phyloP scores from a whole-genome alignment of 78 protist species.

The Fonticula alba region DNA sequence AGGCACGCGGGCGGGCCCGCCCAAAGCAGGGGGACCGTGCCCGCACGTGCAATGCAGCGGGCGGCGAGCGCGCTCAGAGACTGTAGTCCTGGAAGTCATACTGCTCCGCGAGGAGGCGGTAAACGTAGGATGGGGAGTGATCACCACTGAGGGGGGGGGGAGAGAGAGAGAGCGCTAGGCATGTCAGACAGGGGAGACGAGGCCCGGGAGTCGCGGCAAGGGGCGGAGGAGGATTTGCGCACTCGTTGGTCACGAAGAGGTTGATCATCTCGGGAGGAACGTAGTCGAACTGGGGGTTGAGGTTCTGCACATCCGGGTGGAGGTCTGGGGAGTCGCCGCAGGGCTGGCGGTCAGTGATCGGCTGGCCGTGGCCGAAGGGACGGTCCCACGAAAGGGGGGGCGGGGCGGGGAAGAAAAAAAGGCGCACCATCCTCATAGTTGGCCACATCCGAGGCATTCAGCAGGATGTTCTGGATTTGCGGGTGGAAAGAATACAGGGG shows the following conservation, averaged over 20 bases:
- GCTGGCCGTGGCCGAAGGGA: no score
- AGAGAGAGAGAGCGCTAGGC: neutral
- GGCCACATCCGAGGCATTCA: neutral
- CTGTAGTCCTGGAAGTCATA: slow-evolving; percentile 46
- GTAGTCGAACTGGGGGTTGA: slow-evolving; percentile 68
- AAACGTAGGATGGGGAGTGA: slow-evolving; percentile 49
- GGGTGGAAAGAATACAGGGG: slow-evolving; percentile 52
- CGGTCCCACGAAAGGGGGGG: no score
- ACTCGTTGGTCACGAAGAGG: slow-evolving; percentile 60
- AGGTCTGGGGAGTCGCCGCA: no score
- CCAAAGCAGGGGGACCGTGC: no score
- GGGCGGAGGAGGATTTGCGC: neutral
- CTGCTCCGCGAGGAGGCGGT: slow-evolving; percentile 50
- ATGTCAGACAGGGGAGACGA: neutral
- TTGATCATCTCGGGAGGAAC: slow-evolving; percentile 69
- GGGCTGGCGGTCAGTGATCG: no score
- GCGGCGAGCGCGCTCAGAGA: no score
- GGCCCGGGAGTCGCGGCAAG: neutral
- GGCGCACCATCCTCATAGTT: slow-evolving; percentile 12
- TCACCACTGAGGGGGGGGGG: slow-evolving; percentile 24
- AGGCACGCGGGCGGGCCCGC: no score
- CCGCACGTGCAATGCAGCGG: no score
- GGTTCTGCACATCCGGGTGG: slow-evolving; percentile 8
- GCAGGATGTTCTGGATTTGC: slow-evolving; percentile 43
- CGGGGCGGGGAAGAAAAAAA: no score